Base-by-base conservation (phyloP, 768 basidiomycete genomes). In the Amanita pallidorosea region DNA sequence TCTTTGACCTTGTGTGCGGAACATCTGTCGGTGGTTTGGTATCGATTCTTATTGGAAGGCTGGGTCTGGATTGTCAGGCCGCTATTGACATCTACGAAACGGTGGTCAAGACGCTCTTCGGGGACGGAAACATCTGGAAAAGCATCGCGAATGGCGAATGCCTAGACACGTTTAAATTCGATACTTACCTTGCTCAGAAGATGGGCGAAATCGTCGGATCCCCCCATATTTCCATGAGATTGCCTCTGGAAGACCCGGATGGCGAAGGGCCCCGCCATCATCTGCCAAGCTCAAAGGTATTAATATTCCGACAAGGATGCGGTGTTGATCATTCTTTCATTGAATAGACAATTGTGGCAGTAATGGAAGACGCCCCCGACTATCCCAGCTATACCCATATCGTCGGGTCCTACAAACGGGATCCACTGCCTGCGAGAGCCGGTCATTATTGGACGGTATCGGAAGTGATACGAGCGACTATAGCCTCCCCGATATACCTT, bases 1-100 rank as follows among this genome's bases (percentile, higher is more conserved):
- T 64, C 27, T 65, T 65, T 52, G 64, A 64, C 50, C 51, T 64
- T 13, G 22, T 49, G 11, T 60, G 60, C 43, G 64, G 64, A 9
- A 59, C 64, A 11, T 63, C 63, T 1, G 54, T 59, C 4, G 64
- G 64, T 3, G 64, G 59, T 2, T 55, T 65, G 2, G 53, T 63
- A 36, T 58, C 64, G 12, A 49, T 64, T n/a, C 56, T 65, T 17
- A 52, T 65, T 9, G 64, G 64, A 12, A 55, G 63, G 6, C 54
- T 65, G n/a, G 58, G 61, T 11, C 49, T 65, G 6, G 60, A 62
- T 45, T 64, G 63, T 40, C 34, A 41, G 3, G 59, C 54, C 1
- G 64, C 64, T 9, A 63, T 63, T 23, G 48, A 53, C 27, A 55
- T 57, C n/a, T 65, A 65, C 37, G 57, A 57, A 25, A 48, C 55